phyloP scores from a whole-genome alignment of 192 early-diverging fungal species.

The Pilobolus umbonatus region DNA sequence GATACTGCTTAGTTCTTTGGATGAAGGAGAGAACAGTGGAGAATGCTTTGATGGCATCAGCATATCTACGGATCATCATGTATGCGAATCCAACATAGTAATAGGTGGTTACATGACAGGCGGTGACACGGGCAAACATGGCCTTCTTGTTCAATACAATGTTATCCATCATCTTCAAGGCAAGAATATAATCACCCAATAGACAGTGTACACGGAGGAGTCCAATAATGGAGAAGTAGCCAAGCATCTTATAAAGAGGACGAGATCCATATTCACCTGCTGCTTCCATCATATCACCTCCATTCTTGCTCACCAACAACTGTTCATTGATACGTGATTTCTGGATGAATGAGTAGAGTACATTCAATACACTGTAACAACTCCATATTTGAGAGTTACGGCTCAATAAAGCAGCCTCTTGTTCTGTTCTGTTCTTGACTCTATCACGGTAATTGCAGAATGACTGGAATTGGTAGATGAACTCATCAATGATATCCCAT shows the following conservation, averaged over 20 bases:
- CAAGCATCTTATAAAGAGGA: constrained; percentile 94
- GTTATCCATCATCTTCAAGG: constrained; percentile 94
- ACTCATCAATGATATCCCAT: constrained; percentile 99
- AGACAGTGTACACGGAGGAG: constrained; percentile 92
- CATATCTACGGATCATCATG: constrained; percentile 97
- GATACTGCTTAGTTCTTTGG: constrained; percentile 90
- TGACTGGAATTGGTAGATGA: constrained; percentile 98
- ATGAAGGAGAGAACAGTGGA: constrained; percentile 88
- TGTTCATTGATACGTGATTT: constrained; percentile 94
- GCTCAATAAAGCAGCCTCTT: constrained; percentile 77
- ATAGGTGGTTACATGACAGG: constrained; percentile 94
- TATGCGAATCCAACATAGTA: constrained; percentile 98
- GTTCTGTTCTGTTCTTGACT: constrained; percentile 70
- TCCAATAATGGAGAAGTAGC: constrained; percentile 93
- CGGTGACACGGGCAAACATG: constrained; percentile 92
- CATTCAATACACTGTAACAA: constrained; percentile 93
- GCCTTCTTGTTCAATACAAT: constrained; percentile 91
- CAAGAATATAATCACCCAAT: constrained; percentile 92
- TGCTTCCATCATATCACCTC: constrained; percentile 82
- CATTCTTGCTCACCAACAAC: constrained; percentile 82
- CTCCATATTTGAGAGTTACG: constrained; percentile 91
- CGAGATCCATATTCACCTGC: constrained; percentile 85
- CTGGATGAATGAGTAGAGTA: constrained; percentile 92
- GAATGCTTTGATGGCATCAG: constrained; percentile 92
- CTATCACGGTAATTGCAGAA: constrained; percentile 94